Base-by-base conservation (phyloP, 805 yeast species). In the Saturnispora bothae region DNA sequence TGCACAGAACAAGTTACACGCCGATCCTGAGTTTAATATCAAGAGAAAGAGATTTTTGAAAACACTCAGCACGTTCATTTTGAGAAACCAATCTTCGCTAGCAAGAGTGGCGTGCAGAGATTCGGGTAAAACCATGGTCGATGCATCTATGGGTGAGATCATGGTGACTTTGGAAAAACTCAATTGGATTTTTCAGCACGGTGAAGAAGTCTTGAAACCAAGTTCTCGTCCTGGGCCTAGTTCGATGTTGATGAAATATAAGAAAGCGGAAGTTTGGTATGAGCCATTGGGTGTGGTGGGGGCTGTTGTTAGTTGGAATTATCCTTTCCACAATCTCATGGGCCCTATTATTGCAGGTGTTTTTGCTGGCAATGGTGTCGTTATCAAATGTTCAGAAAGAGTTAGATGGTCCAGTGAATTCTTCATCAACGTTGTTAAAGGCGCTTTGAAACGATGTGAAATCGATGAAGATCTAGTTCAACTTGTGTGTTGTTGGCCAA, bases 31-130 rank as follows among this genome's bases (percentile, higher is more conserved):
- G 46, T 69, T 70, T 22, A 43, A 45, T 16, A 28, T 38, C n/a
- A 67, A 78, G 46, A 71, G 96, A 48, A 68, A 84, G 45, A 73
- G 71, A 48, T 76, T 89, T 17, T 64, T 92, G 43, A 64, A 70
- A 31, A 78, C 96, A 1, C 65, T 92, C 39, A 69, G 73, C 45
- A 71, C 78, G 41, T 88, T 69, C 56, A 73, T 92, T 39, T 57
- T 82, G 37, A 78, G 76, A 34, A 78, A 92, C 57, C 99, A 92
- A 57, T 88, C 80, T 40, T 74, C 77, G 36, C 73, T 92, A 34
- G 95, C 95, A 3, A 68, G 94, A 33, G 81, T 92, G 7, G 96
- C 97, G 0, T 92, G 97, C 56, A 69, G 98, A 47, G 98, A 92
- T 53, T 81, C 95, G 15, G 99, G 98, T 22, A 92, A 92, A 56